phyloP scores from a whole-genome alignment of 768 basidiomycete genomes.

The Leccinum olivaceopallidum region DNA sequence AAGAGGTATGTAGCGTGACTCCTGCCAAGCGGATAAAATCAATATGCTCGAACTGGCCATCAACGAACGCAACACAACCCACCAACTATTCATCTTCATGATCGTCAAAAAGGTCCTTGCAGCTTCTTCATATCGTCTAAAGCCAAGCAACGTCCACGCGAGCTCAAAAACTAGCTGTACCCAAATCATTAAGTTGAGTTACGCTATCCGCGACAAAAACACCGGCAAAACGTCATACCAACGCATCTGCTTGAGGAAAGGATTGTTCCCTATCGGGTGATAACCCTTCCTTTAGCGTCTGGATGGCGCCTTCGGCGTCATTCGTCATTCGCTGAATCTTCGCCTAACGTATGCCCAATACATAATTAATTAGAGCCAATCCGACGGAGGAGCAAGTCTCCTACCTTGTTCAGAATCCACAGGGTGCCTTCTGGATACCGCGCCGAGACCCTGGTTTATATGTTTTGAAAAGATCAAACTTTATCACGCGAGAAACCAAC shows the following conservation, averaged over 20 bases:
- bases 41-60: neutral
- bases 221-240: conserved; percentile 40
- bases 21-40: conserved; percentile 39
- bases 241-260: conserved; percentile 72
- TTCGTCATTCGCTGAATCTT: conserved; percentile 74
- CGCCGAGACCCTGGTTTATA: conserved; percentile 43
- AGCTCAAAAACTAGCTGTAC: conserved; percentile 71
- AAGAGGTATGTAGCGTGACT: conserved; percentile 80
- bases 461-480: neutral
- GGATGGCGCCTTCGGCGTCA: conserved; percentile 65
- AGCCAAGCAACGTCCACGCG: conserved; percentile 70
- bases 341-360: conserved; percentile 42
- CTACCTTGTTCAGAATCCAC: conserved; percentile 72
- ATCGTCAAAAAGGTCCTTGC: conserved; percentile 66
- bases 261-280: conserved; percentile 47
- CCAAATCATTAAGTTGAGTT: neutral
- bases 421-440: conserved; percentile 67
- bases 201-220: neutral
- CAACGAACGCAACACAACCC: conserved; percentile 16
- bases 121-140: conserved; percentile 64
- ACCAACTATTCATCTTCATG: conserved; percentile 73
- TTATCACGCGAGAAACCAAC: conserved; percentile 17
- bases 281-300: conserved; percentile 58
- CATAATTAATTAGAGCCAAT: neutral
- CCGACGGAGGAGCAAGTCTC: conserved; percentile 4